Evolutionary conservation across 163 green algal genomes (phyloP).

Genomic region (Chloroidium sp.): DNA sequence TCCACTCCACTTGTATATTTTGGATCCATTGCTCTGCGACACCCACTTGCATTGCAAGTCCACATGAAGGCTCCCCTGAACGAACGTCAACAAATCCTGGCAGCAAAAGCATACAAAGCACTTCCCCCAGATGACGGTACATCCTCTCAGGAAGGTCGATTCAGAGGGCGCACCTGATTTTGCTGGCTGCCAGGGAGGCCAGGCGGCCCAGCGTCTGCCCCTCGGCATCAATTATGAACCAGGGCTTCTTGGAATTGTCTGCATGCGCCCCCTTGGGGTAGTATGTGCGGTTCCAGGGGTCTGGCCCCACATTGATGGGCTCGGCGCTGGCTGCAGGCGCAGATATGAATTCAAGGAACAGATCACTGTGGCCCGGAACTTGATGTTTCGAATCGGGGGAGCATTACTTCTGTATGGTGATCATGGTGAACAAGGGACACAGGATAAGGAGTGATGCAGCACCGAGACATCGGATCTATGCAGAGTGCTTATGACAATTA

Average conservation of each 20-base stretch:
- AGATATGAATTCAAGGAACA: neutral
- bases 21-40: too few relatives aligned
- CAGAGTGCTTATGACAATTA: too few relatives aligned
- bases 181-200: slow-evolving; percentile 71
- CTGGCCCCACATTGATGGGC: slow-evolving; percentile 14
- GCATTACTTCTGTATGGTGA: too few relatives aligned
- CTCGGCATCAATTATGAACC: slow-evolving; percentile 93
- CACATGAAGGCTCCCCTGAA: too few relatives aligned
- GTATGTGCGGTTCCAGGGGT: slow-evolving; percentile 90
- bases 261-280: slow-evolving; percentile 86
- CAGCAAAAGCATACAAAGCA: neutral
- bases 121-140: neutral
- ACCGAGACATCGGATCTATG: too few relatives aligned
- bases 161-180: slow-evolving; percentile 52
- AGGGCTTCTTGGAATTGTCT: slow-evolving; percentile 73
- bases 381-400: too few relatives aligned
- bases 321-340: neutral
- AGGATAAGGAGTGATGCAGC: too few relatives aligned
- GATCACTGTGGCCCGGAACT: too few relatives aligned
- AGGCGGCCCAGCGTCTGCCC: slow-evolving; percentile 88
- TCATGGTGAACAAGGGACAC: too few relatives aligned
- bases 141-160: too few relatives aligned
- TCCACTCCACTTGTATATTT: too few relatives aligned
- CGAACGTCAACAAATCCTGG: neutral
- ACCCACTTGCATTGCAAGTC: too few relatives aligned